Conservation (phyloP, 2,329 filamentous ascomycete species). For the Penicillium paneum region DNA sequence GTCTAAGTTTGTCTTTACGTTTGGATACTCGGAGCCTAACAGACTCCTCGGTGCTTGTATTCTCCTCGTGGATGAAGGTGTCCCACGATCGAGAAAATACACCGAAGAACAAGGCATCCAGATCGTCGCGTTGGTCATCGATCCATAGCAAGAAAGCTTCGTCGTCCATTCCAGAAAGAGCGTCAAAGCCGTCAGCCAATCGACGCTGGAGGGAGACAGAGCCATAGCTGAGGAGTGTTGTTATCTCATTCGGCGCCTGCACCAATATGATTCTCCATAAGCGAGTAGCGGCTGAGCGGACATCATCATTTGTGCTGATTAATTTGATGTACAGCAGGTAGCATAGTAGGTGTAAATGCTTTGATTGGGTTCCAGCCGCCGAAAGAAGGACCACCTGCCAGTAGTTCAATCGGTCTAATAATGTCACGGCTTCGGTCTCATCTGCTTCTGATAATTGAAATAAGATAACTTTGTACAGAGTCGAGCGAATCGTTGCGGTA, state of each 20-base stretch:
- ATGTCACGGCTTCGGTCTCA: constrained; percentile 63
- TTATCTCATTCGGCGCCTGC: constrained; percentile 83
- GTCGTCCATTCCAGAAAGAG: constrained; percentile 83
- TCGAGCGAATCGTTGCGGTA: constrained; percentile 69
- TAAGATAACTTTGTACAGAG: constrained; percentile 75
- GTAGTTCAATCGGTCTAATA: constrained; percentile 83
- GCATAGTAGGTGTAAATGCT: constrained; percentile 80
- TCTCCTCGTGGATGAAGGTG: constrained; percentile 78
- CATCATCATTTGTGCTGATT: constrained; percentile 63
- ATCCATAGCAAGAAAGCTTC: constrained; percentile 86
- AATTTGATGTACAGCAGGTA: constrained; percentile 91
- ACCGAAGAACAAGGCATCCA: constrained; percentile 80
- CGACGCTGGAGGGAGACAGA: constrained; percentile 68
- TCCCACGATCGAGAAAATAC: constrained; percentile 82
- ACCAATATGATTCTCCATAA: constrained; percentile 91
- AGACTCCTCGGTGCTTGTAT: constrained; percentile 72
- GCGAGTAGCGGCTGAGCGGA: constrained; percentile 74
- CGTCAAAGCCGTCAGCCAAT: constrained; percentile 73
- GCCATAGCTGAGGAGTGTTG: constrained; percentile 68
- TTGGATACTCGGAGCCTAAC: constrained; percentile 67
- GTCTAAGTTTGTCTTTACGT: constrained; percentile 75
- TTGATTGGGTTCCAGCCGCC: constrained; percentile 72
- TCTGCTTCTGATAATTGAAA: constrained; percentile 82
- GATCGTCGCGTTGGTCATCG: constrained; percentile 70
- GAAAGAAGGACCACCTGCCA: constrained; percentile 92